These are phyloP conservation scores for Pestalotiopsis fici DNA, from an alignment of 2,329 filamentous ascomycete species.

Conservation along the genomic window DNA sequence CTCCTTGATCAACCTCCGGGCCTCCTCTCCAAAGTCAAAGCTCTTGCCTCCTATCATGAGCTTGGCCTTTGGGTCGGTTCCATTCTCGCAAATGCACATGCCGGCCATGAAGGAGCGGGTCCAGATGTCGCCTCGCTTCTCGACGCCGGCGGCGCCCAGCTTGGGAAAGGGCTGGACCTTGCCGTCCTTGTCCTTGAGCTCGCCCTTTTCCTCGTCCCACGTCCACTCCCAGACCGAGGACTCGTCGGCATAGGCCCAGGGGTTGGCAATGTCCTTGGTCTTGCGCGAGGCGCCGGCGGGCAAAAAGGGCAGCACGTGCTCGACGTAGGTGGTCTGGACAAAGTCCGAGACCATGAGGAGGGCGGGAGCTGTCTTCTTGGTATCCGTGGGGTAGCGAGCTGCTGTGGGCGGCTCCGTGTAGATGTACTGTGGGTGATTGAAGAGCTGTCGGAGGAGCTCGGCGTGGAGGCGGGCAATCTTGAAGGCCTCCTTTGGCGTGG, in stretches of 20 bases:
- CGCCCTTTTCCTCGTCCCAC: conserved; percentile 23
- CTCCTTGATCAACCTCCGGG: conserved; percentile 9
- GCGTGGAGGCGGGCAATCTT: conserved; percentile 23
- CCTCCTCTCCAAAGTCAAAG: conserved; percentile 29
- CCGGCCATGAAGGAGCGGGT: conserved; percentile 23
- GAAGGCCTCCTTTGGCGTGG: conserved; percentile 23
- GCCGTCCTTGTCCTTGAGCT: conserved; percentile 19
- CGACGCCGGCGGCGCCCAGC: conserved; percentile 10
- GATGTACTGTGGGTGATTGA: conserved; percentile 23
- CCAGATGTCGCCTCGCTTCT: conserved; percentile 16
- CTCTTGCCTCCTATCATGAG: conserved; percentile 21
- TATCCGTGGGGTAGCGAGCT: conserved; percentile 19
- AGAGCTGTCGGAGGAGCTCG: conserved; percentile 25
- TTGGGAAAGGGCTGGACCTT: conserved; percentile 22
- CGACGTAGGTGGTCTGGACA: conserved; percentile 28
- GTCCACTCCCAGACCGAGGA: conserved; percentile 27
- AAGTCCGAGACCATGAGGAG: conserved; percentile 28
- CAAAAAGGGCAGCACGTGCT: conserved; percentile 27
- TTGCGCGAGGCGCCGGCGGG: conserved; percentile 27
- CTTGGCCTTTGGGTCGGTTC: conserved; percentile 22
- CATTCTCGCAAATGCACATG: conserved; percentile 28
- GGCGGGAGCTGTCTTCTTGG: conserved; percentile 16
- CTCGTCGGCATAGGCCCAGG: conserved; percentile 28
- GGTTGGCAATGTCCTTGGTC: conserved; percentile 28
- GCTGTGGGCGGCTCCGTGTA: conserved; percentile 25